phyloP scores from a whole-genome alignment of 257 asterid species.

The Solanum tarijense region DNA sequence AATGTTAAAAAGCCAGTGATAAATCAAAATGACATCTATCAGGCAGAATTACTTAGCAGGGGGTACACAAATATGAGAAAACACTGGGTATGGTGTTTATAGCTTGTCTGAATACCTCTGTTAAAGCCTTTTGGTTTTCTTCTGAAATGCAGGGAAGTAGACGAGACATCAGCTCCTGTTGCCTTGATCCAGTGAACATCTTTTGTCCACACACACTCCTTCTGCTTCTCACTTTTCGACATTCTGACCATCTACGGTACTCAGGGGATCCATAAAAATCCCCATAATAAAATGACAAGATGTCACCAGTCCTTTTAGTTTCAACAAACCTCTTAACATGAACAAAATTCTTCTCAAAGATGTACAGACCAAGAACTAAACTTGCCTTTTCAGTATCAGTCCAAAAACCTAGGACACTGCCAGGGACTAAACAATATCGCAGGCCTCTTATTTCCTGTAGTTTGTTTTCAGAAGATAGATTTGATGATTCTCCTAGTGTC shows the following conservation, averaged over 20 bases:
- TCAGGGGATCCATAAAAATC: constrained; percentile 42
- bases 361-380: constrained; percentile 50
- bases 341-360: constrained; percentile 51
- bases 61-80: neutral
- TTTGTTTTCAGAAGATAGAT: constrained; percentile 3
- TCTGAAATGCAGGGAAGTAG: constrained; percentile 32
- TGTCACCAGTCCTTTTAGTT: constrained; percentile 34
- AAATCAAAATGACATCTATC: neutral
- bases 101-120: constrained; percentile 35
- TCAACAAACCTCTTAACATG: constrained; percentile 43
- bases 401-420: constrained; percentile 27
- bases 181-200: constrained; percentile 67
- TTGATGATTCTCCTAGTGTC: constrained; percentile 8
- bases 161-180: constrained; percentile 55
- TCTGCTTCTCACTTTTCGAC: constrained; percentile 40
- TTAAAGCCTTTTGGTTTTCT: constrained; percentile 28
- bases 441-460: constrained; percentile 3
- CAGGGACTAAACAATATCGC: constrained; percentile 34
- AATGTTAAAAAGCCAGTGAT: neutral
- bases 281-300: constrained; percentile 53
- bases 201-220: constrained; percentile 48
- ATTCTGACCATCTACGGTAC: constrained; percentile 49
- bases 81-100: neutral
- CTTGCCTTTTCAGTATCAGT: constrained; percentile 41
- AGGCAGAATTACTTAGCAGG: neutral